Percentiles rank a stretch among this genome's conserved stretches.
Conservation (phyloP, 257 asterid genomes). For the Ocimum tenuiflorum region DNA sequence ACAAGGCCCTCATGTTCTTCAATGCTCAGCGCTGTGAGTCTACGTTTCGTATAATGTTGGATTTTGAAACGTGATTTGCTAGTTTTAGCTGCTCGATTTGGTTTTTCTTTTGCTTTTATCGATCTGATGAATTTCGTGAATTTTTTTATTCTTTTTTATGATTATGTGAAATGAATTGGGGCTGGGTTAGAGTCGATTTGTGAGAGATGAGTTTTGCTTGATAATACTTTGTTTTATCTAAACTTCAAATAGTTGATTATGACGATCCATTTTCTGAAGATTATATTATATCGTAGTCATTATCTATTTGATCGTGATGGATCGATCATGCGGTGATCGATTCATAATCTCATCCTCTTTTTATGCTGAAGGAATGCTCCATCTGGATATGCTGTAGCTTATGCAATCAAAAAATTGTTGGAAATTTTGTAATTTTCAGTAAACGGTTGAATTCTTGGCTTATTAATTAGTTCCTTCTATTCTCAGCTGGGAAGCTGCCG, state of each 20-base stretch:
- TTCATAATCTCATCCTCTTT: background rate
- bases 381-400: background rate
- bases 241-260: background rate
- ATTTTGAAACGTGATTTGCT: background rate
- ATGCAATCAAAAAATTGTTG: background rate
- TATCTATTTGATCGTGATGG: background rate
- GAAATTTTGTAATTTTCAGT: too few species aligned
- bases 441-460: background rate
- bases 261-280: background rate
- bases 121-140: background rate
- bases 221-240: background rate
- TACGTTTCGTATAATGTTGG: background rate
- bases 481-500: slow-evolving; percentile 85
- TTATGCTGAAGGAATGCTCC: background rate
- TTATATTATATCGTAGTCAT: background rate
- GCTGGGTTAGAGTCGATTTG: background rate
- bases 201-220: background rate
- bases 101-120: background rate
- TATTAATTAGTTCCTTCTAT: background rate
- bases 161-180: background rate
- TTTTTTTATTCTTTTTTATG: background rate
- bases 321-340: background rate
- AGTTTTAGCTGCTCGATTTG: background rate
- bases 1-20: slow-evolving; percentile 88
- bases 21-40: slow-evolving; percentile 89